Evolutionary conservation across 1,284 basidiomycete genomes (phyloP).

Genomic region (Heterobasidion annosum): DNA sequence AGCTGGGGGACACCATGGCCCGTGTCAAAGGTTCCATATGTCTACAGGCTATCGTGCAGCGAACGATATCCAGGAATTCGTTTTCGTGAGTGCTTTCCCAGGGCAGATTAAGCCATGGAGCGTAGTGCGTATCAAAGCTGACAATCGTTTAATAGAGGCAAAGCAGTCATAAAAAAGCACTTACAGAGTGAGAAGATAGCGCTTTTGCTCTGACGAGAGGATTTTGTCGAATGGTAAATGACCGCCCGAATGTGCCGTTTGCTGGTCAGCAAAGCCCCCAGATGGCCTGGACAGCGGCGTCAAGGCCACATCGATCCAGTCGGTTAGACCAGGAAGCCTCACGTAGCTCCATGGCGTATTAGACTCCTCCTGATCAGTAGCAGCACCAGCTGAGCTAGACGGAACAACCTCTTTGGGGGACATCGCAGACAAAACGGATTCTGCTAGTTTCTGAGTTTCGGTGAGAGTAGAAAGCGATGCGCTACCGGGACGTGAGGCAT

Average conservation of each 20-base stretch:
- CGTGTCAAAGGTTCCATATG: slow-evolving; percentile 26
- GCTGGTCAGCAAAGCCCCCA: neutral
- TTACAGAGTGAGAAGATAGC: slow-evolving; percentile 27
- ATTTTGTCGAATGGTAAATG: slow-evolving; percentile 18
- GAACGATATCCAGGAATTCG: slow-evolving; percentile 26
- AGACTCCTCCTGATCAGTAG: neutral
- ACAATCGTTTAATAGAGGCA: neutral
- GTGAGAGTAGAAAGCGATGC: neutral
- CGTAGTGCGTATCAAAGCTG: slow-evolving; percentile 34
- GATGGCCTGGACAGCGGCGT: slow-evolving; percentile 1
- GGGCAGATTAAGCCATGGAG: slow-evolving; percentile 31
- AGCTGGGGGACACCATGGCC: slow-evolving; percentile 26
- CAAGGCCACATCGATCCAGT: slow-evolving; percentile 13
- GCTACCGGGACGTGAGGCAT: neutral
- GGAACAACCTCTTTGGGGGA: no score
- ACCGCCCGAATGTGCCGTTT: neutral
- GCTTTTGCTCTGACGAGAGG: slow-evolving; percentile 24
- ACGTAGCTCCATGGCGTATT: neutral
- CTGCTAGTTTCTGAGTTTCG: neutral
- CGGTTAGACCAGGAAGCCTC: neutral
- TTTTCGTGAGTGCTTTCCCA: slow-evolving; percentile 18
- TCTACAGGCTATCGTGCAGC: slow-evolving; percentile 30
- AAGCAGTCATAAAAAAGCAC: slow-evolving; percentile 10
- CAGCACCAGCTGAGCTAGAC: no score
- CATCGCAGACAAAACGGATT: no score